These are phyloP conservation scores for Penicillium occitanis DNA, from an alignment of 2,329 filamentous ascomycete genomes.

Conservation along the genomic window DNA sequence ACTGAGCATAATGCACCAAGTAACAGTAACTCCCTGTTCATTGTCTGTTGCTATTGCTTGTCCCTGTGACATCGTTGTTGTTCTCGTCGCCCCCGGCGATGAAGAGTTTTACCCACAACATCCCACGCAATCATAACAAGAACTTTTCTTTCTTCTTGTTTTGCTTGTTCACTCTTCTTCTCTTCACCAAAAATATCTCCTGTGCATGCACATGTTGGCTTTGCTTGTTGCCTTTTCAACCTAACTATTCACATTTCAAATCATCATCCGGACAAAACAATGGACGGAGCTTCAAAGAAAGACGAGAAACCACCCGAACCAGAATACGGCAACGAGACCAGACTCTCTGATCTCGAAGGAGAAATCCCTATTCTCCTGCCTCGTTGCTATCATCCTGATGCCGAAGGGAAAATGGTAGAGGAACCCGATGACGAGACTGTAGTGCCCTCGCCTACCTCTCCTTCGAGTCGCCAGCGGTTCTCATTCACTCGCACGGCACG, in stretches of 20 bases:
- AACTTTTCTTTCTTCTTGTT: not conserved
- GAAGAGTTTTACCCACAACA: constrained; percentile 1
- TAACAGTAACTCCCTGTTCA: not conserved
- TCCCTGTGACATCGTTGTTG: constrained; percentile 4
- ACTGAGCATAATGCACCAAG: not conserved
- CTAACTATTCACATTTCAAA: constrained; percentile 5
- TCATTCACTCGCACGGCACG: constrained; percentile 16
- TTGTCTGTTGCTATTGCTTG: not conserved
- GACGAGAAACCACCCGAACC: not conserved
- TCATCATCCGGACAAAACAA: not conserved
- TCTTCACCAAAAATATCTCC: not conserved
- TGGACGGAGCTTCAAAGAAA: not conserved
- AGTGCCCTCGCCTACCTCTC: not conserved
- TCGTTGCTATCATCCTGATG: constrained; percentile 9
- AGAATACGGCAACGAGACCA: not conserved
- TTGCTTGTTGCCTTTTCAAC: not conserved
- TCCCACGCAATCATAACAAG: not conserved
- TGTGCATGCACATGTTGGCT: constrained; percentile 1
- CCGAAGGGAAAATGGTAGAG: not conserved
- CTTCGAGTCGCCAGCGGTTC: constrained; percentile 6
- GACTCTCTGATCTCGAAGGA: not conserved
- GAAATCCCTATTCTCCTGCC: constrained; percentile 16
- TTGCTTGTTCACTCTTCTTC: not conserved
- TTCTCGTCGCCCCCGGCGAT: constrained; percentile 17
- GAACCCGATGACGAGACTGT: not conserved